Evolutionary conservation across 2,329 filamentous ascomycete genomes (phyloP), one percentile per base, ranked within the genome.

Genomic region (Chalara sp.): DNA sequence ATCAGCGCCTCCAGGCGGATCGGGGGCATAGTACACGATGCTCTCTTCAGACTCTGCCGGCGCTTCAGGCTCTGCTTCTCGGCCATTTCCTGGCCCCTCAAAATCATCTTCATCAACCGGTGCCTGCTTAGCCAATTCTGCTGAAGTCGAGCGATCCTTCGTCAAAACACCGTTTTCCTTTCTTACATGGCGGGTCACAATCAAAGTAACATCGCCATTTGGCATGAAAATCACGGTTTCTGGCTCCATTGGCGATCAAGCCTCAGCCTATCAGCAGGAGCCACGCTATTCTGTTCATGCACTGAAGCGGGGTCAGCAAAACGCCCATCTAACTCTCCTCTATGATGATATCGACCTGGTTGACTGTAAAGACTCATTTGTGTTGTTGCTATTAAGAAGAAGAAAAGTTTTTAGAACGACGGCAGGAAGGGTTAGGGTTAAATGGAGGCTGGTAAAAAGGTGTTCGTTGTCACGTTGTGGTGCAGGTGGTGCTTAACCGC

Each of bases 131-230:
- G 43, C 21, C 43, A 21, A 32, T 21, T 21, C 21, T 21, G 21
- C 21, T 21, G 21, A 21, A 21, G 21, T 21, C 12, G 50, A 33
- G 6, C 41, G 10, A 13, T 44, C 29, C 42, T 37, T 44, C 10
- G 11, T 29, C 10, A 39, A 32, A 48, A 48, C 21, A 21, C 21
- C 21, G 21, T 21, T 21, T 40, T 55, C 53, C 44, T 54, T 46
- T 13, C 47, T 40, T 31, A 58, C 33, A 41, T 56, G 47, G 46
- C 56, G 56, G 33, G 51, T 56, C 28, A 60, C 52, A 4, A 35
- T 56, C 12, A 60, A 44, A 8, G 55, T 60, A 6, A 59, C 51
- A 54, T 60, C 58, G 53, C 58, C 58, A 52, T 60, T 58, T 48
- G 58, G 58, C 56, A 58, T 56, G 48, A 60, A 60, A 44, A 49